Percentiles rank a stretch among this genome's conserved stretches.
Conservation (phyloP, 2,329 filamentous ascomycete species). For the Fusarium caatingaense region DNA sequence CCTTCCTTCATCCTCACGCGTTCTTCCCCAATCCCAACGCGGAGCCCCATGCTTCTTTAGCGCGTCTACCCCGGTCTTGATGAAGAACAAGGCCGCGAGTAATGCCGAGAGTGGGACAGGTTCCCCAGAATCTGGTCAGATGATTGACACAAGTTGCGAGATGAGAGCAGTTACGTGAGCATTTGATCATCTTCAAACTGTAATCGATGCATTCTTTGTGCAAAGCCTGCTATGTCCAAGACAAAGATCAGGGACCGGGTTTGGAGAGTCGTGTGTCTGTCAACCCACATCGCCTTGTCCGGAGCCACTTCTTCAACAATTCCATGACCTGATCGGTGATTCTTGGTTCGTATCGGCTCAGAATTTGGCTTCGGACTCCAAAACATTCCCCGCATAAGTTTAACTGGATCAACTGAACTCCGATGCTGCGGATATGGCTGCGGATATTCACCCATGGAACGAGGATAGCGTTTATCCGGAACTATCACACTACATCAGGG, state of each 20-base stretch:
- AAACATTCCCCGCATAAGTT: not conserved
- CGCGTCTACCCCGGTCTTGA: not conserved
- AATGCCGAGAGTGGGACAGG: not conserved
- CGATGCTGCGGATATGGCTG: not conserved
- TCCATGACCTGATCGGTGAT: not conserved
- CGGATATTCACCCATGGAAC: not conserved
- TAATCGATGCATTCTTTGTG: not conserved
- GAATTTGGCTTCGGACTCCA: not conserved
- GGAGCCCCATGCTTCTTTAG: not conserved
- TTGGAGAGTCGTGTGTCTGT: not conserved
- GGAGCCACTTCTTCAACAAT: not conserved
- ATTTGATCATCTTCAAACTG: not conserved
- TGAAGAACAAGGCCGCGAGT: slow-evolving; percentile 1
- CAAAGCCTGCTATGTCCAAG: not conserved
- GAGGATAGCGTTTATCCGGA: not conserved
- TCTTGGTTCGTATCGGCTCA: not conserved
- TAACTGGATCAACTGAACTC: not conserved
- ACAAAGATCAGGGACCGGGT: not conserved
- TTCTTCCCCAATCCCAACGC: not conserved
- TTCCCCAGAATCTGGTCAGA: not conserved
- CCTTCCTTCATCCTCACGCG: not conserved
- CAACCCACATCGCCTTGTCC: not conserved
- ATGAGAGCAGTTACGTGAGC: not conserved
- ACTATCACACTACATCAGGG: not conserved
- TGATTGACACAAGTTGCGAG: not conserved